phyloP scores from a whole-genome alignment of 108 stramenopile genomes.

The Ochromonas danica region DNA sequence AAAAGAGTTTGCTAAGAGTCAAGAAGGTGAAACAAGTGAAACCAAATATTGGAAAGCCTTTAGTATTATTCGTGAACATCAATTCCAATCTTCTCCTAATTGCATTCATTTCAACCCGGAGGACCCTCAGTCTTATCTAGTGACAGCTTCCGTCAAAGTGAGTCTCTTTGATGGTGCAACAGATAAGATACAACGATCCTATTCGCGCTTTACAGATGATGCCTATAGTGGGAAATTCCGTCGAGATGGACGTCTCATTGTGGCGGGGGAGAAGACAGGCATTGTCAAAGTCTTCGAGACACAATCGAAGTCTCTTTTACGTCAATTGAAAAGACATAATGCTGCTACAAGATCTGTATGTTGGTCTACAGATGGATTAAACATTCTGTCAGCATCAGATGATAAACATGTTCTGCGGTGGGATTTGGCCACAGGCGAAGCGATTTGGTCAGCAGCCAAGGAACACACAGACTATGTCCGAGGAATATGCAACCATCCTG shows the following conservation, averaged over 20 bases:
- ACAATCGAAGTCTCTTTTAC: slow-evolving; percentile 40
- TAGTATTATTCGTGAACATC: slow-evolving; percentile 37
- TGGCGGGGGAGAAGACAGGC: slow-evolving; percentile 44
- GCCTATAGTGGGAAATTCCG: slow-evolving; percentile 44
- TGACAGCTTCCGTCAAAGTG: slow-evolving; percentile 46
- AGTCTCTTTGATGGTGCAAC: slow-evolving; percentile 37
- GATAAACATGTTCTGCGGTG: slow-evolving; percentile 31
- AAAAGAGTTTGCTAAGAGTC: slow-evolving; percentile 47
- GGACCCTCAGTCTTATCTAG: slow-evolving; percentile 38
- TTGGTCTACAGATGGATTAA: slow-evolving; percentile 46
- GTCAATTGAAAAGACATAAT: slow-evolving; percentile 37
- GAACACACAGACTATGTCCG: slow-evolving; percentile 44
- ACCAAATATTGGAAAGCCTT: slow-evolving; percentile 51
- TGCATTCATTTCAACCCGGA: slow-evolving; percentile 48
- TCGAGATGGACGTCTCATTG: slow-evolving; percentile 46
- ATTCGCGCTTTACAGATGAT: slow-evolving; percentile 42
- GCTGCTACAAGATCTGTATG: slow-evolving; percentile 37
- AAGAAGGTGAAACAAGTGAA: slow-evolving; percentile 50
- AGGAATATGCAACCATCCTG: background rate
- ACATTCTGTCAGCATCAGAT: slow-evolving; percentile 48
- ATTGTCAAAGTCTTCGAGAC: slow-evolving; percentile 42
- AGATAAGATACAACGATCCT: slow-evolving; percentile 35
- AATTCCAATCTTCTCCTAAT: slow-evolving; percentile 39
- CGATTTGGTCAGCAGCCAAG: background rate
- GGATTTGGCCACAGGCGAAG: slow-evolving; percentile 40